Conservation (phyloP, 805 yeast species). For the Yarrowia bubula region DNA sequence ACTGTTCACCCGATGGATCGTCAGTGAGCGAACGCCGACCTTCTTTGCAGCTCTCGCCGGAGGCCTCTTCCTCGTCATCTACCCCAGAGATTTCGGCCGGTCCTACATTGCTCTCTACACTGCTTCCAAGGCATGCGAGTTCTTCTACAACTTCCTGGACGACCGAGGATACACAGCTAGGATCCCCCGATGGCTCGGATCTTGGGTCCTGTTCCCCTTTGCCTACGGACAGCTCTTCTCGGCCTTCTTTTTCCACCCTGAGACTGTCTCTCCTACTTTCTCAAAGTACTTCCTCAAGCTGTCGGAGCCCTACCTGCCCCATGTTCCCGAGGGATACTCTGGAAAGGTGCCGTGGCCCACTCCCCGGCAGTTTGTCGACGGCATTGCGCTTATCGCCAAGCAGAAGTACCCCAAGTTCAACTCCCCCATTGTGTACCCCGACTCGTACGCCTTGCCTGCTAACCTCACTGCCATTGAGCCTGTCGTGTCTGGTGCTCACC, state of each 20-base stretch:
- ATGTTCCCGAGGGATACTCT: slow-evolving; percentile 37
- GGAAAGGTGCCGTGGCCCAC: slow-evolving; percentile 39
- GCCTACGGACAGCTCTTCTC: slow-evolving; percentile 43
- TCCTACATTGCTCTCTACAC: slow-evolving; percentile 39
- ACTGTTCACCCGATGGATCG: slow-evolving; percentile 23
- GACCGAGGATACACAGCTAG: slow-evolving; percentile 39
- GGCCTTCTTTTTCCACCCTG: slow-evolving; percentile 40
- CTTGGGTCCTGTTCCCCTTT: slow-evolving; percentile 44
- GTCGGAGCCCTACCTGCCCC: slow-evolving; percentile 38
- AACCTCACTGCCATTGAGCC: slow-evolving; percentile 32
- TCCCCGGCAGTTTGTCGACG: slow-evolving; percentile 36
- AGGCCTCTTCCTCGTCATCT: slow-evolving; percentile 34
- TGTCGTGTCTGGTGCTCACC: slow-evolving; percentile 39
- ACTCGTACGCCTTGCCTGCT: slow-evolving; percentile 31
- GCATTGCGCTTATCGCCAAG: slow-evolving; percentile 37
- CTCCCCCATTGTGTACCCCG: slow-evolving; percentile 37
- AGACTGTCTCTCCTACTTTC: slow-evolving; percentile 39
- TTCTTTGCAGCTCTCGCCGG: slow-evolving; percentile 35
- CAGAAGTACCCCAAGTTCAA: slow-evolving; percentile 39
- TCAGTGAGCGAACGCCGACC: slow-evolving; percentile 28
- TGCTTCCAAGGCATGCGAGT: slow-evolving; percentile 40
- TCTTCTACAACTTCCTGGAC: slow-evolving; percentile 39
- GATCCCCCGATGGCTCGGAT: slow-evolving; percentile 41
- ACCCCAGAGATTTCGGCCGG: slow-evolving; percentile 35
- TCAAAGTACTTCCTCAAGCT: slow-evolving; percentile 35